These are phyloP conservation scores for Diaporthe sp. DNA, from an alignment of 2,329 filamentous ascomycete species.

Conservation along the genomic window DNA sequence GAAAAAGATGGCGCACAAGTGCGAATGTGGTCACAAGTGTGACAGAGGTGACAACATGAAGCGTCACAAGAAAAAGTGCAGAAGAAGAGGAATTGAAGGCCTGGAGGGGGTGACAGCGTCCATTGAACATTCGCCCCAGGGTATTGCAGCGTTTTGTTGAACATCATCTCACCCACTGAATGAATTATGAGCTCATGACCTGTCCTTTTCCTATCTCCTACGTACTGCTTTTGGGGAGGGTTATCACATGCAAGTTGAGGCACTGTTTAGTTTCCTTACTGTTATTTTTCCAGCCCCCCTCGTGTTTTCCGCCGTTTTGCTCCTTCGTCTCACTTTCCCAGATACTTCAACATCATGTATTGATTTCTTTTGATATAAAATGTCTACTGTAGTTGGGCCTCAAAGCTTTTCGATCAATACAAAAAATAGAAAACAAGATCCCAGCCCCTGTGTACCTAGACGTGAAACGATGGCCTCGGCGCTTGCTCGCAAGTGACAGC, in stretches of 20 bases:
- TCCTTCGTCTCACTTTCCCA: background rate
- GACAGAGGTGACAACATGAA: slow-evolving; percentile 13
- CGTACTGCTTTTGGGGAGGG: background rate
- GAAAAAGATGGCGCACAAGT: background rate
- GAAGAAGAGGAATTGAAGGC: background rate
- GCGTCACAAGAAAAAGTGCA: slow-evolving; percentile 1
- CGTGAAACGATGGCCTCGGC: background rate
- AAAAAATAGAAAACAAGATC: no score
- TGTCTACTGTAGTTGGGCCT: background rate
- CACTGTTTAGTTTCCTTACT: background rate
- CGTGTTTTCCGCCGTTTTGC: background rate
- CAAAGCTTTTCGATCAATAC: background rate
- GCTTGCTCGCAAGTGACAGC: background rate
- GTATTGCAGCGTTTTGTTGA: background rate
- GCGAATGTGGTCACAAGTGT: background rate
- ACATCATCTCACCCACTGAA: background rate
- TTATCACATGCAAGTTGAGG: background rate
- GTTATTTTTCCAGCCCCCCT: background rate
- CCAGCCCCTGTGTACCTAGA: no score
- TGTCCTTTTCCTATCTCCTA: background rate
- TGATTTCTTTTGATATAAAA: background rate
- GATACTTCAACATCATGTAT: background rate
- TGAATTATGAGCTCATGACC: slow-evolving; percentile 6
- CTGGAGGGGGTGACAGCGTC: no score
- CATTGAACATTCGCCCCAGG: background rate